These are phyloP conservation scores for Zhuliangozyma parablackwelliae DNA, from an alignment of 1,139 yeast genomes.

Conservation along the genomic window DNA sequence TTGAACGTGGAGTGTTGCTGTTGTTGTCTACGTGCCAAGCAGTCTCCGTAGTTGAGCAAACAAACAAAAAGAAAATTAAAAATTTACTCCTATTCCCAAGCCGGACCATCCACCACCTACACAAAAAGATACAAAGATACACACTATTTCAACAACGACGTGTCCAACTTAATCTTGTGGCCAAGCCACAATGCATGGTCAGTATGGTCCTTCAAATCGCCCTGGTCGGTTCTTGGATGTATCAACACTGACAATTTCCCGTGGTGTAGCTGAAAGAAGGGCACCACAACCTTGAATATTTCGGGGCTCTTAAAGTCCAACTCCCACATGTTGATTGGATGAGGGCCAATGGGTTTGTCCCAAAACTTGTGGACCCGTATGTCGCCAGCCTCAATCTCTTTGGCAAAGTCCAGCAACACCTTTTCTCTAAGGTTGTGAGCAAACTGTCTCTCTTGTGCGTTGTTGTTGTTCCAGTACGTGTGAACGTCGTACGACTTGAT, in stretches of 20 bases:
- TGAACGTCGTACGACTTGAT: constrained; percentile 49
- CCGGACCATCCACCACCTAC: too few species aligned
- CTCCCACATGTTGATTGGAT: constrained; percentile 46
- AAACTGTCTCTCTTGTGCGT: constrained; percentile 26
- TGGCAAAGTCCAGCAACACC: constrained; percentile 39
- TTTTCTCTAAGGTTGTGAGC: constrained; percentile 39
- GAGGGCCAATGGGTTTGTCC: constrained; percentile 56
- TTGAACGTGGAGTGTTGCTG: too few species aligned
- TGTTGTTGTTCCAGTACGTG: constrained; percentile 47
- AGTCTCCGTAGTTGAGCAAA: too few species aligned
- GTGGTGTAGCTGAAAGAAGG: constrained; percentile 48
- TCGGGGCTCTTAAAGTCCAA: constrained; percentile 33
- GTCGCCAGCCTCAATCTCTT: constrained; percentile 40
- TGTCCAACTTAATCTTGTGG: constrained; percentile 21
- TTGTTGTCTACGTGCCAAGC: too few species aligned
- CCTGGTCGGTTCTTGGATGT: constrained; percentile 46
- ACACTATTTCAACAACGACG: constrained; percentile 6
- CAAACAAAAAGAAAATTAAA: too few species aligned
- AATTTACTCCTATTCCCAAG: too few species aligned
- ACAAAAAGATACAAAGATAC: too few species aligned
- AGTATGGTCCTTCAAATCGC: constrained; percentile 47
- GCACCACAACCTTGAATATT: constrained; percentile 22
- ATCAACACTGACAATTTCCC: constrained; percentile 49
- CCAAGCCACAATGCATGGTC: constrained; percentile 54
- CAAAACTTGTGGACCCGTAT: constrained; percentile 44